Evolutionary conservation across 164 flowering plant genomes (phyloP).

Genomic region (Chimonanthus salicifolius): DNA sequence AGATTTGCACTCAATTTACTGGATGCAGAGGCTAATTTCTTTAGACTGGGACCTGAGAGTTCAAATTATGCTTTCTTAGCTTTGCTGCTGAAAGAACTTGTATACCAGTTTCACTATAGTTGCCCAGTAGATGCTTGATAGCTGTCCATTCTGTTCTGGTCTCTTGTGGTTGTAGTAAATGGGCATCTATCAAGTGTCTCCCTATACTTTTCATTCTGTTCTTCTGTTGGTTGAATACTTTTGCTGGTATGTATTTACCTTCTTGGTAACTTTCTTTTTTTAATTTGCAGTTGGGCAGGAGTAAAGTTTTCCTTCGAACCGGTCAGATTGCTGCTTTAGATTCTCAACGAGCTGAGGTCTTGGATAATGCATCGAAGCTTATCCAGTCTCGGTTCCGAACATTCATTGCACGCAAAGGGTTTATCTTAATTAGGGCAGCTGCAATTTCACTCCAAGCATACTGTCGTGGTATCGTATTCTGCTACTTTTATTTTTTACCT

Average conservation of each 20-base stretch:
- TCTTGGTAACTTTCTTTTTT: neutral
- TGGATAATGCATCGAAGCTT: slow-evolving; percentile 71
- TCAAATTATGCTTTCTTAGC: no score
- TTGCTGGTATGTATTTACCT: neutral
- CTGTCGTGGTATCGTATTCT: slow-evolving; percentile 57
- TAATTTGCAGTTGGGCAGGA: slow-evolving; percentile 61
- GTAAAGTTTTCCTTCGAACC: slow-evolving; percentile 88
- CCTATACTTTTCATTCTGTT: neutral
- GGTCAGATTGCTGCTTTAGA: slow-evolving; percentile 92
- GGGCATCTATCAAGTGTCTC: neutral
- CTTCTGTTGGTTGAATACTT: neutral
- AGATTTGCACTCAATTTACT: no score
- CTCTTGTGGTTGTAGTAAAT: neutral
- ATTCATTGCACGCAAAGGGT: slow-evolving; percentile 53
- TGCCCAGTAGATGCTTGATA: no score
- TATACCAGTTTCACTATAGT: no score
- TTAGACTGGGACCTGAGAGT: no score
- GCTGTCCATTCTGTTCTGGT: neutral
- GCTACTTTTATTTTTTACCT: neutral
- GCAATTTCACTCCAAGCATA: slow-evolving; percentile 65
- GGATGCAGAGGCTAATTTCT: no score
- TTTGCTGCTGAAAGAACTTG: no score
- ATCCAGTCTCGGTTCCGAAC: slow-evolving; percentile 65
- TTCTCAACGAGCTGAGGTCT: slow-evolving; percentile 72
- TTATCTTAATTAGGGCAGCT: slow-evolving; percentile 40